Percentiles rank a stretch among this genome's conserved stretches.
Conservation (phyloP, 768 basidiomycete genomes). For the Amanita fuliginea region DNA sequence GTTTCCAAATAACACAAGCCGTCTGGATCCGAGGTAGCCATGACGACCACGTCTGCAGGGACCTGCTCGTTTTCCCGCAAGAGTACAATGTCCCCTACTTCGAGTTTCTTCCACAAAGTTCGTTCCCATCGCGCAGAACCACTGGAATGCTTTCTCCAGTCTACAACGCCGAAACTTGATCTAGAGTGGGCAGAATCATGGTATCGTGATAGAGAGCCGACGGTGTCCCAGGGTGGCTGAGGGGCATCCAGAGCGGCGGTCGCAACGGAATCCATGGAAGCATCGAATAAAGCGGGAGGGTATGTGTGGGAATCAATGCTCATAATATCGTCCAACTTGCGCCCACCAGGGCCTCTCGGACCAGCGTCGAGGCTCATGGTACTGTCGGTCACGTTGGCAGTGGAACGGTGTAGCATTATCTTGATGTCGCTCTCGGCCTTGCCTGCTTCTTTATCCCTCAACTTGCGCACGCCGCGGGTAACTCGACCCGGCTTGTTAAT, state of each 20-base stretch:
- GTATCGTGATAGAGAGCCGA: conserved; percentile 36
- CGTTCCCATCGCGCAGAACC: conserved; percentile 87
- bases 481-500: conserved; percentile 65
- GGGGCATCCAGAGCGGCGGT: conserved; percentile 8
- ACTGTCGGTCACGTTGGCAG: conserved; percentile 18
- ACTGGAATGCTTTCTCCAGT: conserved; percentile 56
- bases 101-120: conserved; percentile 97
- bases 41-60: conserved; percentile 89
- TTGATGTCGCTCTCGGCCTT: conserved; percentile 47
- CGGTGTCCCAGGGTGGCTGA: conserved; percentile 23
- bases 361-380: conserved; percentile 29
- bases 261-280: conserved; percentile 23
- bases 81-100: conserved; percentile 92
- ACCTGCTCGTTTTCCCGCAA: conserved; percentile 92
- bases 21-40: conserved; percentile 86
- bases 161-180: conserved; percentile 62
- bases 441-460: conserved; percentile 72
- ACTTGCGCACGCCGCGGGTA: conserved; percentile 73
- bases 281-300: conserved; percentile 35
- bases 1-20: conserved; percentile 94
- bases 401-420: conserved; percentile 26
- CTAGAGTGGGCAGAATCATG: conserved; percentile 48
- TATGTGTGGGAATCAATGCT: conserved; percentile 59
- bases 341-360: conserved; percentile 31
- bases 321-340: conserved; percentile 55